A percentile compares a stretch with the other conserved stretches of the same genome.
Evolutionary conservation across 371 early-diverging fungal species (phyloP).

Genomic region (Mortierella sp.): DNA sequence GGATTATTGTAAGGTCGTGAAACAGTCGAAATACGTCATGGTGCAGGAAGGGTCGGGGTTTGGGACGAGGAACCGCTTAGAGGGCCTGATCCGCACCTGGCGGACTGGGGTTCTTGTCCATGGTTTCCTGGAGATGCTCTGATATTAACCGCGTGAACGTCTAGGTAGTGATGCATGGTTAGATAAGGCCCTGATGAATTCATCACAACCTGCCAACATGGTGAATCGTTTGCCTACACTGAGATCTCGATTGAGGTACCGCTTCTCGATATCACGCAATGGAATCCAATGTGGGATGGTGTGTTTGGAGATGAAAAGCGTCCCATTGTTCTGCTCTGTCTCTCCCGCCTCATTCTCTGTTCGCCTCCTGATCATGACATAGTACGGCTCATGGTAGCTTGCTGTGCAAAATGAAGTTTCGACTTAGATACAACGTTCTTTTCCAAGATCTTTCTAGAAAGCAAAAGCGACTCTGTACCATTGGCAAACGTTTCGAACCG

Average conservation of each 20-base stretch:
- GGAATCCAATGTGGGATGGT: conserved; percentile 51
- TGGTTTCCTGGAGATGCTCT: conserved; percentile 34
- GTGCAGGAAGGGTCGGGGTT: no score
- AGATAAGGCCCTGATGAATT: no score
- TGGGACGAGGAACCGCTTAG: no score
- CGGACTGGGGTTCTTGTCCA: conserved; percentile 3
- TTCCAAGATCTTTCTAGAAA: background rate
- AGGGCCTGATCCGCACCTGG: no score
- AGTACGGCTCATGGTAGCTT: conserved; percentile 44
- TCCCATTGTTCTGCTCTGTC: no score
- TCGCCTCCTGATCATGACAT: conserved; percentile 23
- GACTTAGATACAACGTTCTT: background rate
- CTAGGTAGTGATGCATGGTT: no score
- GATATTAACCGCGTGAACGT: conserved; percentile 28
- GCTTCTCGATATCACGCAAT: conserved; percentile 23
- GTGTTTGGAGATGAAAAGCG: conserved; percentile 25
- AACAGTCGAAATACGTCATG: no score
- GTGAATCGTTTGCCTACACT: conserved; percentile 10
- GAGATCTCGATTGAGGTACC: conserved; percentile 42
- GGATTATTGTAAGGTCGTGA: no score
- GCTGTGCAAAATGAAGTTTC: conserved; percentile 8
- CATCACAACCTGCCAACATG: no score
- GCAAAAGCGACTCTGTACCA: conserved; percentile 5
- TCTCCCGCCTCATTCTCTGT: background rate
- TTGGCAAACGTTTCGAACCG: conserved; percentile 45